phyloP scores from a whole-genome alignment of 495 filamentous ascomycete genomes.

The Copromyces sp. region DNA sequence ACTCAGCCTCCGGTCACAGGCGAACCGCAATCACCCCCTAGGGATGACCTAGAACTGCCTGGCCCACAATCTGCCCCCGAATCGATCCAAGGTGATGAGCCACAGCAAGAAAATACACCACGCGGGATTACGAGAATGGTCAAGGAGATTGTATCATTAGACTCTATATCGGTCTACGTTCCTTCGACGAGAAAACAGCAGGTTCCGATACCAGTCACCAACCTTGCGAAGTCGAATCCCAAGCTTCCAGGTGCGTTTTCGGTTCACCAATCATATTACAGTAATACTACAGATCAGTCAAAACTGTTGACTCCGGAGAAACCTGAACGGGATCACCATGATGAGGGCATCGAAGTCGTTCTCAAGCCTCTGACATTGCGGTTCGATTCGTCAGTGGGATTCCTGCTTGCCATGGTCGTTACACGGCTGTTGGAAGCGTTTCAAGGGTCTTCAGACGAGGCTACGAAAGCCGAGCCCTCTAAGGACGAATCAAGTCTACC shows the following conservation, averaged over 20 bases:
- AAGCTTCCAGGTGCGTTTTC: slow-evolving; percentile 51
- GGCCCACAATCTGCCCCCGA: background rate
- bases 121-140: slow-evolving; percentile 37
- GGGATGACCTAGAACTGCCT: background rate
- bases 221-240: slow-evolving; percentile 27
- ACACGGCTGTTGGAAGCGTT: slow-evolving; percentile 41
- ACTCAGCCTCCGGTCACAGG: background rate
- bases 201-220: slow-evolving; percentile 15
- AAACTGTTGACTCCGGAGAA: background rate
- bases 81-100: background rate
- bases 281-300: background rate
- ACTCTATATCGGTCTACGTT: slow-evolving; percentile 32
- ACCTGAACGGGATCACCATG: slow-evolving; percentile 7
- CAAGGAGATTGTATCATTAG: slow-evolving; percentile 37
- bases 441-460: slow-evolving; percentile 16
- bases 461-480: slow-evolving; percentile 14
- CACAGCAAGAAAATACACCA: slow-evolving; percentile 31
- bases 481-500: slow-evolving; percentile 17
- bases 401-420: slow-evolving; percentile 52
- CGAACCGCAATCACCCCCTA: background rate
- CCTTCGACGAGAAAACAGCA: slow-evolving; percentile 29
- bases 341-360: slow-evolving; percentile 42
- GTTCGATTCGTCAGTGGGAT: slow-evolving; percentile 60
- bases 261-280: slow-evolving; percentile 20
- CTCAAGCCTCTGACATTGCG: slow-evolving; percentile 46